Conservation (phyloP, 495 filamentous ascomycete genomes). For the Penicillium verhagenii region DNA sequence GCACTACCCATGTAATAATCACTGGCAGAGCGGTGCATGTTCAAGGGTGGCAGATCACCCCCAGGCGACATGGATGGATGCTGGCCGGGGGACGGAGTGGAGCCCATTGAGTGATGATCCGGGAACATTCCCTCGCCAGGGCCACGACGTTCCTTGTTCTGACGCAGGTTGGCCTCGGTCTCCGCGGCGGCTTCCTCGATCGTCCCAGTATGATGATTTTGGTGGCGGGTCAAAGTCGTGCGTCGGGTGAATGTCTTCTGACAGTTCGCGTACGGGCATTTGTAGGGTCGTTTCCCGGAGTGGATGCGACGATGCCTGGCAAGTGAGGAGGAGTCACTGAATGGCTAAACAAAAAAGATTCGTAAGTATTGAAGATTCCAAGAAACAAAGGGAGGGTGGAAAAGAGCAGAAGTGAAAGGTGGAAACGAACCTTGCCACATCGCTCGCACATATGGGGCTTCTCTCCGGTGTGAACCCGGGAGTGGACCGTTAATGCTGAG, state of each 20-base stretch:
- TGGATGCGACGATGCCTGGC: conserved; percentile 94
- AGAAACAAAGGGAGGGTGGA: not conserved
- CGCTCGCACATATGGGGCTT: conserved; percentile 98
- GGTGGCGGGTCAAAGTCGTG: conserved; percentile 92
- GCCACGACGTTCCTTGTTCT: conserved; percentile 54
- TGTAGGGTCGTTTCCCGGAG: conserved; percentile 93
- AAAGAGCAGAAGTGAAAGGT: not conserved
- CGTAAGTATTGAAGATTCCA: not conserved
- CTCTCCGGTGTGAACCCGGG: conserved; percentile 93
- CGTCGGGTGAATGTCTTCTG: conserved; percentile 97
- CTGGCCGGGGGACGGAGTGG: conserved; percentile 83
- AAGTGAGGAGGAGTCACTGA: conserved; percentile 95
- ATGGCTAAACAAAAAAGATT: conserved; percentile 64
- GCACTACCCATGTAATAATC: conserved; percentile 69
- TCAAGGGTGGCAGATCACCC: conserved; percentile 70
- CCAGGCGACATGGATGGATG: conserved; percentile 76
- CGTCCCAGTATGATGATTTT: conserved; percentile 93
- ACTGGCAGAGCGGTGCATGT: conserved; percentile 64
- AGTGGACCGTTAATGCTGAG: conserved; percentile 94
- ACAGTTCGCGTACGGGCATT: conserved; percentile 95
- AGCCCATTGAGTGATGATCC: conserved; percentile 75
- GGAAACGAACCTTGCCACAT: conserved; percentile 78
- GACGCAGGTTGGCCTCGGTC: conserved; percentile 75
- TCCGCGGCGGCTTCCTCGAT: conserved; percentile 90
- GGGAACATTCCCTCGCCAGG: conserved; percentile 80